phyloP scores from a whole-genome alignment of 768 basidiomycete species.

The Lentinula detonsa region DNA sequence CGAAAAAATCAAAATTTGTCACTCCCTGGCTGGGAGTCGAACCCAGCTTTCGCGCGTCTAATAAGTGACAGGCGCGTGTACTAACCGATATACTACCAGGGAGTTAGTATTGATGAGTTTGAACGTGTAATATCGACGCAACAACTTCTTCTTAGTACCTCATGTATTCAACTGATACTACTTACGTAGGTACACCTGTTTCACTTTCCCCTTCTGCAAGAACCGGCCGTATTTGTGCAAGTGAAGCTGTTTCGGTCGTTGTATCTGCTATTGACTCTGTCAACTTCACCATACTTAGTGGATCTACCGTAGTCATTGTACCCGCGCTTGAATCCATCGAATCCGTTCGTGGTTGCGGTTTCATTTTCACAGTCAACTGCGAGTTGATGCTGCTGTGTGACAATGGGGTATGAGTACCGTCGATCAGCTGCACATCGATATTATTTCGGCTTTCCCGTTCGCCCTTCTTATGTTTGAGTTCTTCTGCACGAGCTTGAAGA shows the following conservation, averaged over 20 bases:
- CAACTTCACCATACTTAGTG: neutral
- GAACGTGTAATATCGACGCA: too few species aligned
- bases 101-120: too few species aligned
- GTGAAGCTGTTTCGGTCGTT: too few species aligned
- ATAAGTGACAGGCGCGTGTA: neutral
- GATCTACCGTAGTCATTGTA: neutral
- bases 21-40: neutral
- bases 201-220: neutral
- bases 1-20: neutral
- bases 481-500: constrained; percentile 43
- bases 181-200: neutral
- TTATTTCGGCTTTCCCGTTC: neutral
- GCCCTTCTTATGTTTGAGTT: constrained; percentile 25
- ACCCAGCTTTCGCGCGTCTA: neutral
- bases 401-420: neutral
- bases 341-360: neutral
- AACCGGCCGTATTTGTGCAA: neutral
- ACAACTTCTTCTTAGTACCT: too few species aligned
- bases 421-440: neutral
- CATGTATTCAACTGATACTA: neutral
- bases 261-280: neutral
- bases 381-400: neutral
- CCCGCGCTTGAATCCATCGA: neutral
- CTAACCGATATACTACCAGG: neutral
- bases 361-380: neutral